Base-by-base conservation (phyloP, 148 eudicot species). In the Selenicereus undatus region DNA sequence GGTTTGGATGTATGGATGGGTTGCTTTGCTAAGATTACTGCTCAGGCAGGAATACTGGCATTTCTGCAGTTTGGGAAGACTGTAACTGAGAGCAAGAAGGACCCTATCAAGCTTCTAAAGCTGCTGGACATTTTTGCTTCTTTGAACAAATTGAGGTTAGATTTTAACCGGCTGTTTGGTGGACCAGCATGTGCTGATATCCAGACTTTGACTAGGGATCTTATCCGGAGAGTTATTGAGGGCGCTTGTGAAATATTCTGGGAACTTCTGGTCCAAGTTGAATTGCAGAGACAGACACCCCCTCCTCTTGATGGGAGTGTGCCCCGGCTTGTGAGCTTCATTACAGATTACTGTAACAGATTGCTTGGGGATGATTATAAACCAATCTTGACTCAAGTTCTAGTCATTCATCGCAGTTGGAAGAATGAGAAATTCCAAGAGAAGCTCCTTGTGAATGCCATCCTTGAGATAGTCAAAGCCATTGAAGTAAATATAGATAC, bases 391-490 rank as follows among this genome's bases (percentile, higher is more conserved):
- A 91, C 90, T 17, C 97, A 91, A 76, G 97, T 90, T 78, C 82
- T 93, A 18, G 93, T 90, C 75, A 93, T 93, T 52, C 94, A 93
- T 54, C 85, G 91, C 51, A 93, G 97, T 86, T 93, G 97, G 97
- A 93, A 91, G 86, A 91, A 90, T n/a, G 94, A 93, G 83, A 89
- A 90, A 76, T 93, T 88, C 85, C 94, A 93, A 82, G 97, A 93
- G 76, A 85, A 83, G 83, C 91, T 93, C 74, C 90, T 93, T 22
- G 86, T 83, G 14, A 84, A 87, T 69, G 97, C 91, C 81, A 85
- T 93, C 72, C 90, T 90, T 14, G 89, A 90, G 68, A 88, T 93
- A 83, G 85, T 91, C n/a, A 88, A 81, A 88, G 93, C 97, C 79
- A 89, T 91, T 48, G 94, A 93, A 82, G 54, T 84, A 60, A 93